Conservation (phyloP, 2,329 filamentous ascomycete genomes). For the Trichoderma sp. region DNA sequence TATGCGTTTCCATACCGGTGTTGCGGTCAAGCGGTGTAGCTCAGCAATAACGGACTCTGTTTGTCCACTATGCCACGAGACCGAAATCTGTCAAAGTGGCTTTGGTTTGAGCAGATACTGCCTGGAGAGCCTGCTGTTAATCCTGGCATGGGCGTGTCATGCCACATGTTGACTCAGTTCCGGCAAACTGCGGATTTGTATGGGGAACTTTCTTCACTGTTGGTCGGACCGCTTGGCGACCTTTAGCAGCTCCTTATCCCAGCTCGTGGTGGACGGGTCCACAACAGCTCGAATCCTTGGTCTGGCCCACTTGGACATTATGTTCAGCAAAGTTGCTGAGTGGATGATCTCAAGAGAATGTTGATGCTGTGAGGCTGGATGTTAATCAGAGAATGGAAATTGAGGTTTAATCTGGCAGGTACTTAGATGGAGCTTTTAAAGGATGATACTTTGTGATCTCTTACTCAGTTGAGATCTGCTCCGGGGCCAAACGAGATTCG, state of each 20-base stretch:
- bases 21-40: not conserved
- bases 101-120: not conserved
- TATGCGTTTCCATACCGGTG: not conserved
- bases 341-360: not conserved
- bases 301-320: constrained; percentile 2
- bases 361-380: not conserved
- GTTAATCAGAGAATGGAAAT: not conserved
- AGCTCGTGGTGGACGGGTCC: not conserved
- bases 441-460: not conserved
- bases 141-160: too few species aligned
- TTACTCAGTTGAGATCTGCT: not conserved
- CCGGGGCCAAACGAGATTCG: too few species aligned
- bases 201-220: not conserved
- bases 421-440: not conserved
- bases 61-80: not conserved
- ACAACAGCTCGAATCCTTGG: not conserved
- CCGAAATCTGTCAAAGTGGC: not conserved
- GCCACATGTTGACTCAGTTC: not conserved
- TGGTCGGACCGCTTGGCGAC: not conserved
- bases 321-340: not conserved
- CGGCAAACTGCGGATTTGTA: not conserved
- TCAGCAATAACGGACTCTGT: not conserved
- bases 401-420: too few species aligned
- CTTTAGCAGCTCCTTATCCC: not conserved
- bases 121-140: not conserved